A percentile compares a stretch with the other conserved stretches of the same genome.
These are phyloP conservation scores for Backusella liffmaniae DNA, from an alignment of 192 early-diverging fungal genomes.

Conservation along the genomic window DNA sequence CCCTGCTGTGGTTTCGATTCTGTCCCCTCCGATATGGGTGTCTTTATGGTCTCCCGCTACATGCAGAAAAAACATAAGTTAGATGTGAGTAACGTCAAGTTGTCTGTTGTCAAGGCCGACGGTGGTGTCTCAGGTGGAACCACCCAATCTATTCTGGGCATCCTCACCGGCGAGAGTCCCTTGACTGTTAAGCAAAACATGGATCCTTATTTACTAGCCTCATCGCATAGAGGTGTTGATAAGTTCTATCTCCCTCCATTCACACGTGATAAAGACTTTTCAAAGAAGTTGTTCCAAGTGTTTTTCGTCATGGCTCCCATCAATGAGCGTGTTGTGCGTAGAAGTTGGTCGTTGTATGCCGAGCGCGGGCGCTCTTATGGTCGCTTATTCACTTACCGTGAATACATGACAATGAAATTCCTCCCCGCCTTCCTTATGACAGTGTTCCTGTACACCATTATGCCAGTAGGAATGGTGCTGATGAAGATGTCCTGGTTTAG, in stretches of 20 bases:
- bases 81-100: slow-evolving; percentile 56
- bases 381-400: slow-evolving; percentile 44
- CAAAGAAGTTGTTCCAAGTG: slow-evolving; percentile 50
- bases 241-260: slow-evolving; percentile 28
- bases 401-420: slow-evolving; percentile 54
- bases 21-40: slow-evolving; percentile 83
- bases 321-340: slow-evolving; percentile 63
- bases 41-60: slow-evolving; percentile 53
- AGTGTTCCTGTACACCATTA: slow-evolving; percentile 37
- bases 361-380: slow-evolving; percentile 43
- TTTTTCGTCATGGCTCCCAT: slow-evolving; percentile 60
- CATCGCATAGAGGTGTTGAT: slow-evolving; percentile 31
- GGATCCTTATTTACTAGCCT: slow-evolving; percentile 25
- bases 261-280: slow-evolving; percentile 52
- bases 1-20: slow-evolving; percentile 89
- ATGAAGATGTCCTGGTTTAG: slow-evolving; percentile 47
- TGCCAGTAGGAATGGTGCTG: slow-evolving; percentile 35
- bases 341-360: slow-evolving; percentile 54
- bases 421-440: slow-evolving; percentile 42
- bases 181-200: background rate
- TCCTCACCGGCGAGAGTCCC: background rate
- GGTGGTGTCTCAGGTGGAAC: slow-evolving; percentile 75
- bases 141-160: slow-evolving; percentile 30
- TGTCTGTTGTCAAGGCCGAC: slow-evolving; percentile 47
- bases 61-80: slow-evolving; percentile 7